Evolutionary conservation across 345 rosid species (phyloP), one percentile per base, ranked within the genome.

Genomic region (Schrenkiella parvula): DNA sequence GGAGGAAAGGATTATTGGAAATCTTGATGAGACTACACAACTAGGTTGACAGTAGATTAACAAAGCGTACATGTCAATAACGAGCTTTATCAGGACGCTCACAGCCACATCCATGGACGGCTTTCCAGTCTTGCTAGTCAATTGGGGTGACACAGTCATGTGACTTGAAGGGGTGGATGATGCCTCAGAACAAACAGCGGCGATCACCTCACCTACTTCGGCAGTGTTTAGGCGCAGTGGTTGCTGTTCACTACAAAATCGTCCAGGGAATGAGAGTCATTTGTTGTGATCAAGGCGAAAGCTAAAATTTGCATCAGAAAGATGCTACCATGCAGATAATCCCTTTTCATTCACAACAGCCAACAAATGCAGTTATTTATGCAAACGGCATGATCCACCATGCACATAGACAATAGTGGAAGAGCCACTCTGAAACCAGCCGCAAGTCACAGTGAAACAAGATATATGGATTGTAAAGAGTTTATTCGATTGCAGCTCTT

Each of bases 31-130:
- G 23, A 59, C 68, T 34, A 44, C 66, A 56, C 46, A 35, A 14
- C 25, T 6, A 70, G 43, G 56, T 46, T 50, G 28, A 35, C 60
- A 29, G 66, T 22, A 69, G 65, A 34, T 21, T 17, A 26, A 63
- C 35, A 63, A 31, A 66, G 70, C 86, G 44, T 92, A 95, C 99
- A 91, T 95, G 89, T 95, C 99, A 11, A 95, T 91, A 55, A 95
- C 85, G 75, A 95, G 96, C 80, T 95, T 95, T 69, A 95, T 88
- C 62, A 95, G 96, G 71, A 95, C 98, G 83, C 99, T 95, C 74
- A 92, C 93, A 65, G 97, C 98, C 76, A 90, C 97, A 80, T 95
- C 99, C 86, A 89, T 83, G 1, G 96, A 84, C 8, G 96, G 96
- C 87, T 88, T 95, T 79, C 96, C 87, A 75, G 84, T 83, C 79